phyloP scores from a whole-genome alignment of 768 basidiomycete species.

The Leucocoprinus birnbaumii region DNA sequence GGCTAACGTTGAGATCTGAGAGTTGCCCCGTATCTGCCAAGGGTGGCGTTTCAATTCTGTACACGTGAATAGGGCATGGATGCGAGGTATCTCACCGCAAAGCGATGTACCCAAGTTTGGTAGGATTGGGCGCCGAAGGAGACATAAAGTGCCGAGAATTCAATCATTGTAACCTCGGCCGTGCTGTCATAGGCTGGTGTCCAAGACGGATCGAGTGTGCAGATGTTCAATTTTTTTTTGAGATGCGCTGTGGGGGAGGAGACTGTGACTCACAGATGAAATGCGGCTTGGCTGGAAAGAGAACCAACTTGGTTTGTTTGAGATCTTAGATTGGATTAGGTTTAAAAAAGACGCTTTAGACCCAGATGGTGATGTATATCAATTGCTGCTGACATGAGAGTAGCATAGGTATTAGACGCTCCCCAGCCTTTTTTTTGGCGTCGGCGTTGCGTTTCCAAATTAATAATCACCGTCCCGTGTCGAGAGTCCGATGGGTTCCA shows the following conservation, averaged over 20 bases:
- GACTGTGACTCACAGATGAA: constrained; percentile 6
- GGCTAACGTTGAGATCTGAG: constrained; percentile 7
- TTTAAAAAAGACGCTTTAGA: not conserved
- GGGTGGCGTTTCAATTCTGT: constrained; percentile 10
- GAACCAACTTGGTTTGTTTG: constrained; percentile 7
- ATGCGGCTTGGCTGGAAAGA: not conserved
- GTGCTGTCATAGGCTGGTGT: constrained; percentile 1
- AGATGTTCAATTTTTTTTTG: constrained; percentile 3
- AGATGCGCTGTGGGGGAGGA: not conserved
- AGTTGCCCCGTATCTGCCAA: constrained; percentile 9
- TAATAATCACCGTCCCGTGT: not conserved
- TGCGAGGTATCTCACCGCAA: constrained; percentile 4
- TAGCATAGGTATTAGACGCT: not conserved
- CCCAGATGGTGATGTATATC: not conserved
- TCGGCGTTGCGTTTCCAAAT: not conserved
- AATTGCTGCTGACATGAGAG: not conserved
- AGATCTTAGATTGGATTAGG: constrained; percentile 10
- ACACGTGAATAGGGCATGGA: constrained; percentile 14
- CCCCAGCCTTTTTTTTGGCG: not conserved
- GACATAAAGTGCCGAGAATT: not conserved
- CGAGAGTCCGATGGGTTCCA: constrained; percentile 1
- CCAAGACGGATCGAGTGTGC: not conserved
- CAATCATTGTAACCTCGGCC: not conserved
- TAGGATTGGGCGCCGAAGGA: not conserved
- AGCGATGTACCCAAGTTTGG: not conserved